Conservation (phyloP, 2,329 filamentous ascomycete species). For the Hypoxylon sp. region DNA sequence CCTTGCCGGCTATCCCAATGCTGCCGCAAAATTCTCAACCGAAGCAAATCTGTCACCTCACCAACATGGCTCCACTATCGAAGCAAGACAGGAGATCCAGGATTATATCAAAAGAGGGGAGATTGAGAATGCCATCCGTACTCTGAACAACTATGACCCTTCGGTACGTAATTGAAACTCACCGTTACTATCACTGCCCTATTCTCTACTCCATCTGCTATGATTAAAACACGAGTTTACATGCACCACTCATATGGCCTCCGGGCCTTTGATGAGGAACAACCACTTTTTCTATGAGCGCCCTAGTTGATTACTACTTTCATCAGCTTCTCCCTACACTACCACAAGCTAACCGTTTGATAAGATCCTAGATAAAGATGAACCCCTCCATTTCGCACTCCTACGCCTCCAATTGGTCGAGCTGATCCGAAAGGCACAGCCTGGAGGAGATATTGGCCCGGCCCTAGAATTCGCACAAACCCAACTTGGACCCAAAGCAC, state of each 20-base stretch:
- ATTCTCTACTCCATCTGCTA: slow-evolving; percentile 59
- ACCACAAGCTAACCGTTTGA: slow-evolving; percentile 36
- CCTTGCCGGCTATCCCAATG: slow-evolving; percentile 92
- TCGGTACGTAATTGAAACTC: slow-evolving; percentile 72
- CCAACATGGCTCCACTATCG: slow-evolving; percentile 78
- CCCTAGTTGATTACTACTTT: slow-evolving; percentile 24
- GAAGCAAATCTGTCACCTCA: slow-evolving; percentile 88
- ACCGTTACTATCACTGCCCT: slow-evolving; percentile 6
- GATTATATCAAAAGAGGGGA: slow-evolving; percentile 87
- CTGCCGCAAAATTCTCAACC: slow-evolving; percentile 91
- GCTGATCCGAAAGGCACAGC: slow-evolving; percentile 79
- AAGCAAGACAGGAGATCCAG: slow-evolving; percentile 83
- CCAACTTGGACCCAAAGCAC: slow-evolving; percentile 87
- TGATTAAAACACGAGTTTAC: slow-evolving; percentile 92
- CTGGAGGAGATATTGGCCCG: slow-evolving; percentile 77
- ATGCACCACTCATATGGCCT: slow-evolving; percentile 99
- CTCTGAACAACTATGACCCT: slow-evolving; percentile 89
- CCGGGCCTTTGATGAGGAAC: slow-evolving; percentile 91
- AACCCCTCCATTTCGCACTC: slow-evolving; percentile 87
- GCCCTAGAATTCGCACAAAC: slow-evolving; percentile 89
- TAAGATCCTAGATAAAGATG: slow-evolving; percentile 88
- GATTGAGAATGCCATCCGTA: slow-evolving; percentile 85
- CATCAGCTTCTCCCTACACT: not conserved
- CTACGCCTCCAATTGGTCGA: slow-evolving; percentile 93
- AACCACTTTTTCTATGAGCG: slow-evolving; percentile 79